These are phyloP conservation scores for Penicillium sp. DNA, from an alignment of 2,329 filamentous ascomycete genomes.

Conservation along the genomic window DNA sequence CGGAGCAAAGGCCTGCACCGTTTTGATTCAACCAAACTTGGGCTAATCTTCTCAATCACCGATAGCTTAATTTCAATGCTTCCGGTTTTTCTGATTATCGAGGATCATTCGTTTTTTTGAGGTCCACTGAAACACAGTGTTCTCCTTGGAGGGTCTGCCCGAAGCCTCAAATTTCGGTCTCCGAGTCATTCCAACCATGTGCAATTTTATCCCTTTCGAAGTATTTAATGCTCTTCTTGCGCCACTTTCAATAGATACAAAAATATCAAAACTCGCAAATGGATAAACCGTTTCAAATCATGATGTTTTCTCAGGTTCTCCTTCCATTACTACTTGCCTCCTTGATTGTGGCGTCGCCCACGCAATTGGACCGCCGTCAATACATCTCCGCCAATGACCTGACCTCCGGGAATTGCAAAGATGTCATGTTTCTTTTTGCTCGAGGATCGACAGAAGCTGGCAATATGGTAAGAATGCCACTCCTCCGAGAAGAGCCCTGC, in stretches of 20 bases:
- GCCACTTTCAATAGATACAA: neutral
- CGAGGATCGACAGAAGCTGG: conserved; percentile 50
- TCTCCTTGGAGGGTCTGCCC: neutral
- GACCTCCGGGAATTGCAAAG: conserved; percentile 42
- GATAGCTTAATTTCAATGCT: neutral
- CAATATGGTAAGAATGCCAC: conserved; percentile 41
- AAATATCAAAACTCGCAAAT: neutral
- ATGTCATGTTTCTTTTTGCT: conserved; percentile 50
- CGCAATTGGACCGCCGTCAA: neutral
- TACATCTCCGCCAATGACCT: conserved; percentile 43
- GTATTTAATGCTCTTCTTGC: neutral
- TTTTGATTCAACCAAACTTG: neutral
- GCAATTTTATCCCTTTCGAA: neutral
- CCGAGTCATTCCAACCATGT: neutral
- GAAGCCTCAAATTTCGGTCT: neutral
- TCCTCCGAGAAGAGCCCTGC: neutral
- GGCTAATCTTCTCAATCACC: neutral
- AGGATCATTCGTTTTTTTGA: neutral
- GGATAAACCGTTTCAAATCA: neutral
- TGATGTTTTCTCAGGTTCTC: neutral
- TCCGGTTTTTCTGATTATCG: neutral
- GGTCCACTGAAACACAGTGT: neutral
- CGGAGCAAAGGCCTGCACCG: neutral
- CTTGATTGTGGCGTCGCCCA: neutral
- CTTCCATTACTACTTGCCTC: neutral